Conservation (phyloP, 257 asterid species). For the Striga asiatica region DNA sequence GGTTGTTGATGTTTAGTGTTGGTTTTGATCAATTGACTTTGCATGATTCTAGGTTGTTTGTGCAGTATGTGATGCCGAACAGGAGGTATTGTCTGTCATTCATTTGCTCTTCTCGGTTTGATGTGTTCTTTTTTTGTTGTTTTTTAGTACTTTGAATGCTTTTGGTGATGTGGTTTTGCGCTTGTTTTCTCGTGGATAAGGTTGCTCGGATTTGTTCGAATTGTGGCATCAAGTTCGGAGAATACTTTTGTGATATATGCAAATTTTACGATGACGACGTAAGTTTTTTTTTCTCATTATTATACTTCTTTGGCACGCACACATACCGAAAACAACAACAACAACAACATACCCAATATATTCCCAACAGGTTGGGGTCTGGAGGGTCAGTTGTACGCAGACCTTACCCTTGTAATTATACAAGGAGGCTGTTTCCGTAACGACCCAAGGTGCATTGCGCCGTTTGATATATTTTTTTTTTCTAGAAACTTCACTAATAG, state of each 20-base stretch:
- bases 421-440: too few species aligned
- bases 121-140: conserved; percentile 5
- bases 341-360: too few species aligned
- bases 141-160: too few species aligned
- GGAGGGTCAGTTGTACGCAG: too few species aligned
- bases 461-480: too few species aligned
- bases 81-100: conserved; percentile 24
- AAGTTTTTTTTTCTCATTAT: conserved; percentile 7
- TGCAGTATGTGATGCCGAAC: conserved; percentile 50
- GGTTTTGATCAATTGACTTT: neutral
- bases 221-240: conserved; percentile 81
- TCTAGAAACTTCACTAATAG: too few species aligned
- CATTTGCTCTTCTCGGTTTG: neutral
- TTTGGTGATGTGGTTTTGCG: conserved; percentile 7
- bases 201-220: conserved; percentile 50
- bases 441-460: too few species aligned
- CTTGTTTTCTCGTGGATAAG: conserved; percentile 25
- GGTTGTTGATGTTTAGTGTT: neutral
- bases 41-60: conserved; percentile 37
- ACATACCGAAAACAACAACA: too few species aligned
- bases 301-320: conserved; percentile 10
- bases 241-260: conserved; percentile 74
- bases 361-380: too few species aligned
- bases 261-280: conserved; percentile 82
- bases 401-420: too few species aligned